Conservation (phyloP, 805 yeast species). For the Nakazawaea anatomiae region DNA sequence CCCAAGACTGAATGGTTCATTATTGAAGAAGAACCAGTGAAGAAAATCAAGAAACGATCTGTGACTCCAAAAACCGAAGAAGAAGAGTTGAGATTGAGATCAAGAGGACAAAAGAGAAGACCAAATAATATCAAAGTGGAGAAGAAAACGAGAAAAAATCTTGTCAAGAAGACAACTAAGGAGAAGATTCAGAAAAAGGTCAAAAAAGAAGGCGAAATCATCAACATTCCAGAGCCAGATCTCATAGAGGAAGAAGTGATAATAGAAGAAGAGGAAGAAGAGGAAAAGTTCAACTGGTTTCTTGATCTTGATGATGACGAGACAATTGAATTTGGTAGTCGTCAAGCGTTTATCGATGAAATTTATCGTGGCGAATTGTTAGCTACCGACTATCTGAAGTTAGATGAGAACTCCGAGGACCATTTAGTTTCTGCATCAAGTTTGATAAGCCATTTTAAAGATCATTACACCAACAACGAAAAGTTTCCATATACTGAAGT, state of each 20-base stretch:
- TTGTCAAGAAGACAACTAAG: not conserved
- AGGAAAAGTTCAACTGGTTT: conserved; percentile 17
- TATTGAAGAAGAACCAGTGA: conserved; percentile 1
- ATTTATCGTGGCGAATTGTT: conserved; percentile 16
- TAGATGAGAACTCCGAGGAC: conserved; percentile 16
- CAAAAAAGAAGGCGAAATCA: not conserved
- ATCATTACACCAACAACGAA: conserved; percentile 23
- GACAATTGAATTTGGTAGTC: conserved; percentile 11
- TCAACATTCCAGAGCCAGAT: not conserved
- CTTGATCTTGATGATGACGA: conserved; percentile 14
- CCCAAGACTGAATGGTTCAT: conserved; percentile 8
- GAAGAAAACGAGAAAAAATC: conserved; percentile 1
- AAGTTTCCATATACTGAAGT: conserved; percentile 21
- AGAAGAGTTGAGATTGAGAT: conserved; percentile 2
- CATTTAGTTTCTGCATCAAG: conserved; percentile 4
- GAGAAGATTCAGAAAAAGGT: not conserved
- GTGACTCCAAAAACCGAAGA: not conserved
- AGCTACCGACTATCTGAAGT: conserved; percentile 12
- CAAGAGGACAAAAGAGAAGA: conserved; percentile 1
- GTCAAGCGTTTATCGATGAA: conserved; percentile 29
- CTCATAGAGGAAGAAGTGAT: not conserved
- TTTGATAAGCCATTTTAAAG: conserved; percentile 14
- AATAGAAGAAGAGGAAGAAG: conserved; percentile 9
- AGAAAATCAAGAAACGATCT: not conserved
- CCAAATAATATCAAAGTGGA: not conserved